These are phyloP conservation scores for Saccharomyces uvarum DNA, from an alignment of 1,139 yeast genomes.

Conservation along the genomic window DNA sequence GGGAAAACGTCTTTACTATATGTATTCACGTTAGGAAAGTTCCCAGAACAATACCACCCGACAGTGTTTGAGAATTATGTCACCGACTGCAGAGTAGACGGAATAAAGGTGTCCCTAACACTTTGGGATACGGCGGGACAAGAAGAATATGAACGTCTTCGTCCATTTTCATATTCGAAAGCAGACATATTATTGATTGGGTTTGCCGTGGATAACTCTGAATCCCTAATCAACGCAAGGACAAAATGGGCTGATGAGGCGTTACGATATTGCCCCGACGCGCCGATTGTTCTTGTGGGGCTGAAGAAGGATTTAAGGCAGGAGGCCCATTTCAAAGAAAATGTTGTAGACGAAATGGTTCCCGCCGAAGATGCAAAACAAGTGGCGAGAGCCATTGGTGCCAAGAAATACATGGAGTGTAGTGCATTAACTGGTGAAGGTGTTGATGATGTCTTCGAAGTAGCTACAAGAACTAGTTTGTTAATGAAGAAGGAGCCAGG, in stretches of 20 bases:
- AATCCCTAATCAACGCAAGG: slow-evolving; percentile 59
- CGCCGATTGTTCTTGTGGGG: slow-evolving; percentile 61
- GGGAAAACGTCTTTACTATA: slow-evolving; percentile 89
- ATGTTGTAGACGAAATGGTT: slow-evolving; percentile 37
- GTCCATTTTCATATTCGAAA: slow-evolving; percentile 70
- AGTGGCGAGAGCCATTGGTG: slow-evolving; percentile 60
- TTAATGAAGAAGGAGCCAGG: slow-evolving; percentile 38
- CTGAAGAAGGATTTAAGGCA: slow-evolving; percentile 58
- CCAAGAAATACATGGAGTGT: slow-evolving; percentile 62
- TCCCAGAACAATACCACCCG: slow-evolving; percentile 78
- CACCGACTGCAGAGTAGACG: slow-evolving; percentile 87
- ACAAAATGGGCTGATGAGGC: slow-evolving; percentile 72
- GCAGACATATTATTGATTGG: slow-evolving; percentile 68
- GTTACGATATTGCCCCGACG: slow-evolving; percentile 55
- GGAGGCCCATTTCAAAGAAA: slow-evolving; percentile 27
- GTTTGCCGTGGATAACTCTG: slow-evolving; percentile 62
- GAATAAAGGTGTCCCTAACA: slow-evolving; percentile 81
- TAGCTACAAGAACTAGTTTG: slow-evolving; percentile 64
- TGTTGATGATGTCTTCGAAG: slow-evolving; percentile 72
- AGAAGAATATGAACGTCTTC: slow-evolving; percentile 73
- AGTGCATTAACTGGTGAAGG: slow-evolving; percentile 76
- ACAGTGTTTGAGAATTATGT: slow-evolving; percentile 94
- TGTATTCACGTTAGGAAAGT: slow-evolving; percentile 81
- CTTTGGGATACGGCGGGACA: slow-evolving; percentile 98
- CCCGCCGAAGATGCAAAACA: slow-evolving; percentile 48